Evolutionary conservation across 2,329 filamentous ascomycete species (phyloP), one percentile per base, ranked within the genome.

Genomic region (Lachnellula occidentalis): DNA sequence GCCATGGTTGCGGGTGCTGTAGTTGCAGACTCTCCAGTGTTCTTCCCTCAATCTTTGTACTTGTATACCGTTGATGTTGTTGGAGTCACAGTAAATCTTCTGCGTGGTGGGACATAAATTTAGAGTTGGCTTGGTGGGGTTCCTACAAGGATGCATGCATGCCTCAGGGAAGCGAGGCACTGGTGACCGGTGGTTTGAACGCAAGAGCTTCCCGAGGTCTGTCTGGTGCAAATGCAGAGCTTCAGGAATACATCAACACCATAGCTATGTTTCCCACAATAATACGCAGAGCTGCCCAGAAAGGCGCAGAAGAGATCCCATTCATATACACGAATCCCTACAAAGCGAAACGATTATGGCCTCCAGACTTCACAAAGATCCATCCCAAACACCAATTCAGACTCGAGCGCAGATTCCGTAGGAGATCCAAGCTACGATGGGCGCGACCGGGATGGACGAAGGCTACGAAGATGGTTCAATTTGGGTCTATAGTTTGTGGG

Each of bases 331-430:
- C 71, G 57, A 84, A 82, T 66, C 79, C 79, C 5, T 85, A 82
- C 73, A 80, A 76, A 65, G 80, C 83, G 48, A 86, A 88, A 71
- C 88, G 86, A 67, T 74, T 82, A 60, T 92, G 88, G 88, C 88
- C 88, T 54, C 88, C 88, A 12, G 84, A 91, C 70, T 88, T 92
- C 71, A 73, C 77, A 58, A 80, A 82, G 67, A 78, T 92, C 56
- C 82, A 82, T 37, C 73, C 77, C 46, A 87, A 87, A 70, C 83
- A 91, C 66, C 85, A 92, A 71, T 87, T 92, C 68, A 79, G 83
- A 43, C 85, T 90, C 63, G 88, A 92, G 75, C 84, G 87, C 69
- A 85, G 87, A 67, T 92, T 87, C 72, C 87, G 90, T 72, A 78
- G 88, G 50, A 79, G 88, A 51, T 71, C 87, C 24, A 77, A 78